Evolutionary conservation across 441 rosid genomes (phyloP).

Genomic region (Omphalea diandra): DNA sequence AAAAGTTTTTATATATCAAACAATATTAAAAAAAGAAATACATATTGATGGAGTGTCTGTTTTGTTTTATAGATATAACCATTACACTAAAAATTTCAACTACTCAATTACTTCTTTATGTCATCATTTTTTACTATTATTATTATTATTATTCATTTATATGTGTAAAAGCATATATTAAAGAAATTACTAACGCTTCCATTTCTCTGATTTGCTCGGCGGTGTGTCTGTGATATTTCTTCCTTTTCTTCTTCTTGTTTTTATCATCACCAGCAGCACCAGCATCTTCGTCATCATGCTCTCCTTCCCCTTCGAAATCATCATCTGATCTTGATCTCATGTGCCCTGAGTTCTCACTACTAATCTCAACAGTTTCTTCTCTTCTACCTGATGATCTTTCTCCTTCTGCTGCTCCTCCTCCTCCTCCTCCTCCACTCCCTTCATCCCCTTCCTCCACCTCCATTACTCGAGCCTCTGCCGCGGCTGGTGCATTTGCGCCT

Average conservation of each 20-base stretch:
- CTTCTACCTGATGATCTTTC: slow-evolving; percentile 41
- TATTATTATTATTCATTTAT: no score
- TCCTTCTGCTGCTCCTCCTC: slow-evolving; percentile 34
- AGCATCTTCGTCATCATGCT: slow-evolving; percentile 51
- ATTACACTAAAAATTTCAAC: no score
- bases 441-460: slow-evolving; percentile 42
- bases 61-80: no score
- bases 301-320: slow-evolving; percentile 62
- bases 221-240: slow-evolving; percentile 96
- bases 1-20: no score
- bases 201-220: slow-evolving; percentile 91
- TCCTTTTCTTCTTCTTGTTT: slow-evolving; percentile 81
- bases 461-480: not conserved
- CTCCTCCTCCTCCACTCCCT: slow-evolving; percentile 39
- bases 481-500: slow-evolving; percentile 44
- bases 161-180: no score
- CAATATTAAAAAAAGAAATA: no score
- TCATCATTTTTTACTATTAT: no score
- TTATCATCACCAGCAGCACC: slow-evolving; percentile 45
- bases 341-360: slow-evolving; percentile 92
- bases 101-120: no score
- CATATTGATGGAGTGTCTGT: no score
- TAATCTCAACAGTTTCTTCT: slow-evolving; percentile 80
- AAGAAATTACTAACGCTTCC: slow-evolving; percentile 67
- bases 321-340: slow-evolving; percentile 89